Evolutionary conservation across 2,329 filamentous ascomycete species (phyloP).

Genomic region (Bipolaris cookei): DNA sequence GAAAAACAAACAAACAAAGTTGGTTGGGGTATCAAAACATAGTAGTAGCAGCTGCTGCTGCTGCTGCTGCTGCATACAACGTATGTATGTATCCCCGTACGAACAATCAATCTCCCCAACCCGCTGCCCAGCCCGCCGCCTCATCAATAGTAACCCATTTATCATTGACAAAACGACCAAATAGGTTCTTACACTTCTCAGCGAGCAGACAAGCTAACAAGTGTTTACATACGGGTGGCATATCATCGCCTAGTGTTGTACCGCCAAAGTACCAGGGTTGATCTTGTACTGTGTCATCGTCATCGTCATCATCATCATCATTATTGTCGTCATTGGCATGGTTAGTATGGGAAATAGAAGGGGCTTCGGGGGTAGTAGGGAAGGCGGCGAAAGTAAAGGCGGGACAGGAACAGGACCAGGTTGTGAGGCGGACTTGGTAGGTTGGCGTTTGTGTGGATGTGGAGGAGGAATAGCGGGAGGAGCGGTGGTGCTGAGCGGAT

Average conservation of each 20-base stretch:
- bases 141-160: conserved; percentile 66
- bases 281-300: background rate
- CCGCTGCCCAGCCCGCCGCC: conserved; percentile 70
- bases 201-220: conserved; percentile 81
- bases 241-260: conserved; percentile 48
- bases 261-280: conserved; percentile 52
- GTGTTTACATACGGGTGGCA: conserved; percentile 81
- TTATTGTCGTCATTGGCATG: background rate
- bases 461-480: conserved; percentile 41
- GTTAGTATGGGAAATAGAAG: background rate
- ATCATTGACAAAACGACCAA: conserved; percentile 64
- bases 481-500: conserved; percentile 58
- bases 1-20: no score
- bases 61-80: no score
- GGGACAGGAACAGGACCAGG: conserved; percentile 92
- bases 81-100: no score
- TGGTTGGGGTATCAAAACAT: no score
- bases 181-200: conserved; percentile 65
- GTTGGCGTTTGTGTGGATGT: conserved; percentile 35
- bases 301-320: background rate
- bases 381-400: conserved; percentile 80
- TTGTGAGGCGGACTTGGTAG: conserved; percentile 74
- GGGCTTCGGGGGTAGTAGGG: conserved; percentile 37
- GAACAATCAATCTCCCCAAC: conserved; percentile 47
- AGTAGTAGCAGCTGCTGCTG: no score